Evolutionary conservation across 352 stramenopile species (phyloP), one percentile per base, ranked within the genome.

Genomic region (Globisporangium sylvaticum): DNA sequence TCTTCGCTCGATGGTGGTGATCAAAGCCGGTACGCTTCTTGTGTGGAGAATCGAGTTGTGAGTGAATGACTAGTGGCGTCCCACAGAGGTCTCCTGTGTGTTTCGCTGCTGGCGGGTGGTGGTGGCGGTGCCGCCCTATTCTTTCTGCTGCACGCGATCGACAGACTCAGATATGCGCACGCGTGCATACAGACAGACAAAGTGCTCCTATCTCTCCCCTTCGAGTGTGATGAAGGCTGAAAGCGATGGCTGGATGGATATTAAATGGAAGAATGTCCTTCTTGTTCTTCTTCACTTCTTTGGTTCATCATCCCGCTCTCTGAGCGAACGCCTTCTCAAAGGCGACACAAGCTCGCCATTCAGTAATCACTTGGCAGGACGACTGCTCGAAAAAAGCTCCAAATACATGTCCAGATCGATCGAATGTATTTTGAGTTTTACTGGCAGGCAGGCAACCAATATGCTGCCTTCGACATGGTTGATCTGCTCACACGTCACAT

Each of bases 271-370:
- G 54, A 59, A 27, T 42, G 27, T 18, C 4, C 12, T 20, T 48
- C 31, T 62, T 62, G 20, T 62, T 61, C 15, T 61, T 48, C 56
- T 42, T 50, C 31, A 20, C 10, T 29, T 62, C 29, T 5, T 20
- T 46, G 39, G 55, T 5, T 14, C 31, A 12, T 8, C 31, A 37
- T 62, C 20, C 8, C 54, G 20, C 7, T 52, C 57, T 53, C 32
- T 39, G 32, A 22, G 15, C 42, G n/a, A 50, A 50, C 18, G 18
- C 42, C 42, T 50, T 15, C 39, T 22, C 42, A 50, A 50, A 50
- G 42, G 42, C 42, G 42, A 24, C 42, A 50, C 42, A 24, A 62
- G 31, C 34, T 61, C 32, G 29, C 37, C 52, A 34, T 58, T 48
- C 39, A n/a, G 18, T 8, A 22, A 48, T 20, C 39, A 48, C 34